Evolutionary conservation across 192 early-diverging fungal species (phyloP), one percentile per base, ranked within the genome.

Genomic region (Coemansia sp.): DNA sequence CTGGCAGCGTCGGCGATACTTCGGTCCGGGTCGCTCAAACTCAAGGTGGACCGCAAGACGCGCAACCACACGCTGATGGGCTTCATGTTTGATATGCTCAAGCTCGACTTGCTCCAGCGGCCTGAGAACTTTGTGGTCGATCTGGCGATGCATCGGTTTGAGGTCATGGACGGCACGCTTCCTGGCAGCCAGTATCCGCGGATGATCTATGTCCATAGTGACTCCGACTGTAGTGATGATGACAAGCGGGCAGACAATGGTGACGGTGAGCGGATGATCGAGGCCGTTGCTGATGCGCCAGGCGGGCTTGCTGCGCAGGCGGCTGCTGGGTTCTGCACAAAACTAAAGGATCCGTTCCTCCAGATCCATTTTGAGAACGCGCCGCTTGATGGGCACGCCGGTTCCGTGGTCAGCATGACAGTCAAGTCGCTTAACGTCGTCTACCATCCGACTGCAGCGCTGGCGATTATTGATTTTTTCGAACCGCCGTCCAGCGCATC

Each of bases 401-500:
- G 97, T 70, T 90, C 94, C 61, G 91, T 89, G 1, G 62, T 99
- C 8, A 84, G 87, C 11, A 80, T 99, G 51, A 87, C 88, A 47
- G 95, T 97, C 87, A 87, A 92, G 40, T 92, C 95, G 61, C 83
- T 99, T 37, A 90, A 96, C 70, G 91, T 98, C 61, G 82, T 97
- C 11, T 92, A 95, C 78, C 95, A 94, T 73, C 93, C 92, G 7
- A 71, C 78, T 8, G 86, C 91, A 3, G 88, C 97, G 41, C 80
- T 85, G 41, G 87, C 90, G 10, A 78, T 98, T 11, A 74, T 91
- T 6, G 83, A 87, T 7, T 98, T 98, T 66, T 91, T 99, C 59
- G 90, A 86, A 59, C 92, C 91, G 13, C 93, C 94, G 3, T 86
- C 87, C 16, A 85, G 84, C 13, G 90, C 90, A 22, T 82, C 80